Evolutionary conservation across 208 protist species (phyloP), one percentile per base, ranked within the genome.

Genomic region (Leishmania lainsoni): DNA sequence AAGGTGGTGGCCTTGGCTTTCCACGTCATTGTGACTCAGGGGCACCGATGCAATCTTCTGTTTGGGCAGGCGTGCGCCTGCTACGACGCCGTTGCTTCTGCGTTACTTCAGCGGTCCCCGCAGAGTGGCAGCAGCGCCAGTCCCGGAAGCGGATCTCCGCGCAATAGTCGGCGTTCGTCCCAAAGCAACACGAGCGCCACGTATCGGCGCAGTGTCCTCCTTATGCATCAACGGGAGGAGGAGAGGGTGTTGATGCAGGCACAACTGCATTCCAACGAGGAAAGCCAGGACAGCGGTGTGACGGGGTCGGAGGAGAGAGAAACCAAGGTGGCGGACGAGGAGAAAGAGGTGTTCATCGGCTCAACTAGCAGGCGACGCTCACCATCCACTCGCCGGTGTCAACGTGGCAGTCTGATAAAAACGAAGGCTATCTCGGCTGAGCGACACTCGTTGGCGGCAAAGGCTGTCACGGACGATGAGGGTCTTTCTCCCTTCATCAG

Each of bases 1-100:
- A 87, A 90, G 70, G 86, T 95, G 17, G 88, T 86, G 12, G 76
- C 92, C 39, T 86, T 97, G 45, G 83, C 93, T 16, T 90, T 91
- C 70, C 87, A 95, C 81, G 93, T 97, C 17, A 79, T 97, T 51
- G 75, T 92, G 32, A 86, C 79, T 5, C 78, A 89, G 42, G 83
- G 81, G 39, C 85, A 91, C 39, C 88, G 92, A 48, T 88, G 87
- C 71, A 95, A 92, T 79, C 81, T 97, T 26, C 76, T 89, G 76
- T 95, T 95, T 86, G 93, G 93, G 5, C 93, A 95, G 83, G 93
- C 93, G 10, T 95, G 86, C 35, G 84, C 86, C 22, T 97, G 93
- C 88, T 97, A 97, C 83, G 87, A 93, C 61, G 80, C 85, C 26
- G 88, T 94, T 16, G 88, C 90, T 0, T 89, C 81, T 32, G 35